Percentiles rank a stretch among this genome's conserved stretches.
These are phyloP conservation scores for Coelastrella sp. DNA, from an alignment of 139 green algal genomes.

Conservation along the genomic window DNA sequence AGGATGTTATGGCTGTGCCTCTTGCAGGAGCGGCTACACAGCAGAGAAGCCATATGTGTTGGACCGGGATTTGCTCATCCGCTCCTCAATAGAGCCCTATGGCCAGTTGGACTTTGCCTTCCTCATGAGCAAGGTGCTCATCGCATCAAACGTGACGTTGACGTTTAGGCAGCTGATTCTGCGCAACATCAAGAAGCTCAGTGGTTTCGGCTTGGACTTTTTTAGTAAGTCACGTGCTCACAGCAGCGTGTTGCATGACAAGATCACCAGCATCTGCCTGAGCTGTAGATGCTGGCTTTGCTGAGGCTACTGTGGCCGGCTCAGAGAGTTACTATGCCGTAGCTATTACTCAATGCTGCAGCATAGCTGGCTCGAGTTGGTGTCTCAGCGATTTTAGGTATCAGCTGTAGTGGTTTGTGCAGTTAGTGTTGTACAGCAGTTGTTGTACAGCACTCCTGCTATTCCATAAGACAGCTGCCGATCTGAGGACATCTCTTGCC, in stretches of 20 bases:
- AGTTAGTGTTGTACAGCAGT: neutral
- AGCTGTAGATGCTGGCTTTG: too few species aligned
- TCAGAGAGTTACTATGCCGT: too few species aligned
- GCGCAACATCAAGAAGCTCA: conserved; percentile 22
- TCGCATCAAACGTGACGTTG: neutral
- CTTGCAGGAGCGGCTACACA: conserved; percentile 1
- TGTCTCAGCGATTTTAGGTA: too few species aligned
- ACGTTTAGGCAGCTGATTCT: conserved; percentile 12
- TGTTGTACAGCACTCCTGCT: too few species aligned
- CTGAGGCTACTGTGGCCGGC: too few species aligned
- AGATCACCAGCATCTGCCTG: too few species aligned
- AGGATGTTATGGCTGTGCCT: neutral
- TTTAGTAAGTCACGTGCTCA: conserved; percentile 4
- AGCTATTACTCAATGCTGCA: too few species aligned
- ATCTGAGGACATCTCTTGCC: too few species aligned
- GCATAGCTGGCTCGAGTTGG: too few species aligned
- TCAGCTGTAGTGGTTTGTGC: too few species aligned
- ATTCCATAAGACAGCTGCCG: too few species aligned
- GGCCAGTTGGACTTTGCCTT: conserved; percentile 31
- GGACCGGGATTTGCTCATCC: neutral
- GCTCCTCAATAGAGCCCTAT: neutral
- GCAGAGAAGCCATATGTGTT: neutral
- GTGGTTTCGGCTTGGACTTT: conserved; percentile 22
- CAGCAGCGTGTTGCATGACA: too few species aligned
- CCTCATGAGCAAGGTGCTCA: neutral